A percentile compares a stretch with the other conserved stretches of the same genome.
phyloP scores from a whole-genome alignment of 2,329 filamentous ascomycete genomes.

The Calonectria hongkongensis region DNA sequence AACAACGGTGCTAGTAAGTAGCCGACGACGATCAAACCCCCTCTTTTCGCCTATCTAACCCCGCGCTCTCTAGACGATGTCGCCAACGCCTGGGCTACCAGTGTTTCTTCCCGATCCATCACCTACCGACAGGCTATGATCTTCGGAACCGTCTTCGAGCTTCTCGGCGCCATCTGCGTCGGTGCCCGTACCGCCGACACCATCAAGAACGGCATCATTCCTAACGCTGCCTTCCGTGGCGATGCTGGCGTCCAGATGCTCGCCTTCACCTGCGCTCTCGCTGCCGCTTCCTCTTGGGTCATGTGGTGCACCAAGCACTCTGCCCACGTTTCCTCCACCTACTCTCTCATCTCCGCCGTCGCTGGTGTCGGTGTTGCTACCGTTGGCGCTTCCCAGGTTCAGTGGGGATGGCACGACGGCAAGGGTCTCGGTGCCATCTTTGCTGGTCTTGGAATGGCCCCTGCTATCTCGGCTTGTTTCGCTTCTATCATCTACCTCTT shows the following conservation, averaged over 20 bases:
- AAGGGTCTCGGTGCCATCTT: conserved; percentile 83
- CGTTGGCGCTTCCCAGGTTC: conserved; percentile 75
- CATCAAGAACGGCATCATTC: conserved; percentile 87
- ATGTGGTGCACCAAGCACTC: conserved; percentile 88
- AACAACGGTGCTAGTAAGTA: conserved; percentile 86
- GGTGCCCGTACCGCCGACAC: conserved; percentile 83
- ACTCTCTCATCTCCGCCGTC: conserved; percentile 81
- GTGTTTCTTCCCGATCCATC: conserved; percentile 86
- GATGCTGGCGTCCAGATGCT: conserved; percentile 82
- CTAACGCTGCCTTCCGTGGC: conserved; percentile 72
- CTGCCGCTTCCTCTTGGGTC: conserved; percentile 82
- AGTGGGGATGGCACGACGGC: conserved; percentile 82
- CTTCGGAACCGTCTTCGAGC: conserved; percentile 80
- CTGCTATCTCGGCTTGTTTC: conserved; percentile 79
- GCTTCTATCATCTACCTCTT: conserved; percentile 81
- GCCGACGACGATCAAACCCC: neutral
- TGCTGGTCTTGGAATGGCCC: conserved; percentile 81
- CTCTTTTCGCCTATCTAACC: conserved; percentile 27
- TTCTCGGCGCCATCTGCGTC: conserved; percentile 79
- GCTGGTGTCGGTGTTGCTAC: conserved; percentile 82
- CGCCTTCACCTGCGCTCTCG: conserved; percentile 79
- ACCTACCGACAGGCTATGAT: conserved; percentile 82
- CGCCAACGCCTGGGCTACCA: conserved; percentile 88
- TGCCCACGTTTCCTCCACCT: conserved; percentile 83
- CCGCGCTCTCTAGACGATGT: conserved; percentile 79